Conservation (phyloP, 75 land plant species). For the Isoetes taiwanensis region DNA sequence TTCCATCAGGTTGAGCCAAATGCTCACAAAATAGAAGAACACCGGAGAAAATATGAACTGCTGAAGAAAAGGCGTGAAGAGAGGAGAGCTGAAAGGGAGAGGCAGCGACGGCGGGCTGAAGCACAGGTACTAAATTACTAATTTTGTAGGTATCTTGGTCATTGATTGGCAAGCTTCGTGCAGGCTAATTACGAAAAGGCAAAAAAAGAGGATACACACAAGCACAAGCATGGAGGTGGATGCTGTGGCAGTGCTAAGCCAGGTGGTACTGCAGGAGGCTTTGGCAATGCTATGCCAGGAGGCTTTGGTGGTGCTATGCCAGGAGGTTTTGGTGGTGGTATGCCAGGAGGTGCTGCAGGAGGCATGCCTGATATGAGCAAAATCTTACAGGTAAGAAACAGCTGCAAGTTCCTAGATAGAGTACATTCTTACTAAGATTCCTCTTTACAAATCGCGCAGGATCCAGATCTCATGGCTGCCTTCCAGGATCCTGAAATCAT, state of each 20-base stretch:
- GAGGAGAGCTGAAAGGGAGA: conserved; percentile 53
- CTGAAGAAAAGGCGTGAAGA: conserved; percentile 65
- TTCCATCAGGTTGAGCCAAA: conserved; percentile 77
- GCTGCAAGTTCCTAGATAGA: not conserved
- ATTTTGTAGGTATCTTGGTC: not conserved
- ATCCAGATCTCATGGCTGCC: conserved; percentile 90
- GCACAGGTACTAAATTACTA: conserved; percentile 45
- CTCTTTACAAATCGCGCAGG: conserved; percentile 32
- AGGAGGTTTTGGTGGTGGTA: conserved; percentile 27
- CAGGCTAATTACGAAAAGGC: conserved; percentile 87
- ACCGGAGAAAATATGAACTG: conserved; percentile 77
- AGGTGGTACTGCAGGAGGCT: conserved; percentile 29
- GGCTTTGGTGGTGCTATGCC: conserved; percentile 18
- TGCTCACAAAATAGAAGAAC: conserved; percentile 89
- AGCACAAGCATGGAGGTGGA: conserved; percentile 20
- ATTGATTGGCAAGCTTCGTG: not conserved
- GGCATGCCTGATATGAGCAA: conserved; percentile 81
- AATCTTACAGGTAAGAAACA: conserved; percentile 65
- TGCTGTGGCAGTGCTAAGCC: conserved; percentile 24
- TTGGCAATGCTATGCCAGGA: conserved; percentile 28
- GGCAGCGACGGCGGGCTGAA: conserved; percentile 59
- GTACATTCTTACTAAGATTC: not conserved
- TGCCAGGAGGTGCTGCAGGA: conserved; percentile 22
- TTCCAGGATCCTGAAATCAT: conserved; percentile 91
- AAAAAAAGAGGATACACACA: conserved; percentile 54